Evolutionary conservation across 805 yeast genomes (phyloP).

Genomic region (Lachancea nothofagi): DNA sequence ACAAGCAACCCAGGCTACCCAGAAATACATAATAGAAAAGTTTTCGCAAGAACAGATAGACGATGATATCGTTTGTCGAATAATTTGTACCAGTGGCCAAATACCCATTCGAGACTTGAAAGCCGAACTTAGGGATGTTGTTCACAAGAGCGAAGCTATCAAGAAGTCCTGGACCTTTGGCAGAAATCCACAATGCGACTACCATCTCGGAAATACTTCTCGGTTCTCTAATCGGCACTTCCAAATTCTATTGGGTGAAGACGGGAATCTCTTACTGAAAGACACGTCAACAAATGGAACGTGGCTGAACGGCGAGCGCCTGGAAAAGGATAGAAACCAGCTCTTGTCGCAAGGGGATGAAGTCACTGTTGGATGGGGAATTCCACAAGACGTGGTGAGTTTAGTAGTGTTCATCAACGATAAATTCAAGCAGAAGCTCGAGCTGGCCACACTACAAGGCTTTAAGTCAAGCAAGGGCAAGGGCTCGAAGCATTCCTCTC

Average conservation of each 20-base stretch:
- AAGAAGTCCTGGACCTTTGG: conserved; percentile 66
- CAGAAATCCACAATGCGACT: conserved; percentile 58
- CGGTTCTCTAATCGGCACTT: conserved; percentile 72
- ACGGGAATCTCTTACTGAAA: conserved; percentile 42
- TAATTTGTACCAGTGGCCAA: conserved; percentile 58
- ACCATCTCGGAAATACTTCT: conserved; percentile 54
- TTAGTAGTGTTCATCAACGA: conserved; percentile 43
- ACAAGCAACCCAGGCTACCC: conserved; percentile 40
- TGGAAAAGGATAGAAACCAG: conserved; percentile 74
- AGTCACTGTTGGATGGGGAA: conserved; percentile 83
- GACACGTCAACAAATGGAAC: conserved; percentile 93
- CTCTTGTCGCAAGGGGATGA: conserved; percentile 90
- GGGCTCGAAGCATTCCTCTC: conserved; percentile 2
- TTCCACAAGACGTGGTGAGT: conserved; percentile 56
- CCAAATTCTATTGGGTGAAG: conserved; percentile 59
- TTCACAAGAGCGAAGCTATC: conserved; percentile 21
- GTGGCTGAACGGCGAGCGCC: conserved; percentile 63
- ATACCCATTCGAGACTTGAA: conserved; percentile 43
- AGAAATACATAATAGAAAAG: conserved; percentile 31
- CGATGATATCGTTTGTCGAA: conserved; percentile 44
- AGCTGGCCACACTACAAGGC: conserved; percentile 14
- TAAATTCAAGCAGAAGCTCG: conserved; percentile 27
- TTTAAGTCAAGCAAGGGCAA: conserved; percentile 1
- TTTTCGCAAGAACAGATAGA: conserved; percentile 37
- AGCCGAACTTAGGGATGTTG: conserved; percentile 31